These are phyloP conservation scores for Leavenworthia alabamica DNA, from an alignment of 345 rosid genomes.

Conservation along the genomic window DNA sequence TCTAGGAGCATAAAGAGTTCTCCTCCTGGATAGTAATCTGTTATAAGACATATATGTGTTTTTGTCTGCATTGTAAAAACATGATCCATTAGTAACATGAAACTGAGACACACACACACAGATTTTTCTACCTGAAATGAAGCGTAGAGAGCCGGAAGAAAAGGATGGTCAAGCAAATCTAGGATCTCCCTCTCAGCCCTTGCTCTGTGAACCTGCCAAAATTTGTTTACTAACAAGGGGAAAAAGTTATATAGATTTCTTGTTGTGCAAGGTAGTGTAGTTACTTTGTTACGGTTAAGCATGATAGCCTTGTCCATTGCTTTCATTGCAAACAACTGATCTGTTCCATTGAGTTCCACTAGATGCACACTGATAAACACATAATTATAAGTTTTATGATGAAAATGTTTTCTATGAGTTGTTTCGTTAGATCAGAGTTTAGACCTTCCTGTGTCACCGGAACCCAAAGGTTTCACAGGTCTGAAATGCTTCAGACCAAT, in stretches of 20 bases:
- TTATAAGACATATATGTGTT: conserved; percentile 88
- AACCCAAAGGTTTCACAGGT: conserved; percentile 86
- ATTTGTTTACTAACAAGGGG: neutral
- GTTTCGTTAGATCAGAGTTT: neutral
- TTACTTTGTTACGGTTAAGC: conserved; percentile 93
- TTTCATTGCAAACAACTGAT: conserved; percentile 76
- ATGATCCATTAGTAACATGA: conserved; percentile 4
- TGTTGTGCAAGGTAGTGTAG: conserved; percentile 1
- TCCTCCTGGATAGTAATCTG: conserved; percentile 93
- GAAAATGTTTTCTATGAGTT: neutral
- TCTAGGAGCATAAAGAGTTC: conserved; percentile 91
- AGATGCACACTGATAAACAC: conserved; percentile 61
- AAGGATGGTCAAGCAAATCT: conserved; percentile 93
- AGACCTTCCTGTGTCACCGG: conserved; percentile 98
- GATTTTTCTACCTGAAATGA: conserved; percentile 69
- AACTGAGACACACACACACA: neutral
- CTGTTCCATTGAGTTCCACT: conserved; percentile 80
- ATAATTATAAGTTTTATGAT: neutral
- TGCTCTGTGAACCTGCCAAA: conserved; percentile 84
- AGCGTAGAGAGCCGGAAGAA: conserved; percentile 95
- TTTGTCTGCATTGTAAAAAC: conserved; percentile 55
- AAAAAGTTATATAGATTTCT: neutral
- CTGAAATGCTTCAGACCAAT: conserved; percentile 73
- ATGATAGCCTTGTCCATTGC: conserved; percentile 88
- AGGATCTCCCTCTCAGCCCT: conserved; percentile 95